Percentiles rank a stretch among this genome's conserved stretches.
Conservation (phyloP, 75 land plant species). For the Cunninghamia lanceolata region DNA sequence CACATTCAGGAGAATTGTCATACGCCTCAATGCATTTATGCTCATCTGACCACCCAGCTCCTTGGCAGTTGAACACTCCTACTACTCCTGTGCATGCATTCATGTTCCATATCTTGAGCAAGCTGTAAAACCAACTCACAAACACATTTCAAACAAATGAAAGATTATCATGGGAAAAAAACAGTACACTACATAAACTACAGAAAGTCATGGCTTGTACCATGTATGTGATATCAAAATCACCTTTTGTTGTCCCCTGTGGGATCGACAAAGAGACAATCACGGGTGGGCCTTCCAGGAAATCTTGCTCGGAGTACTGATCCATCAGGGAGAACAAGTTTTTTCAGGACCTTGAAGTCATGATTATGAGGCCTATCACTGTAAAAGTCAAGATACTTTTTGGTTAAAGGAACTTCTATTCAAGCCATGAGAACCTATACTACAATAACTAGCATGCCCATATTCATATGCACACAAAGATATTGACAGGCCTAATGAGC, state of each 20-base stretch:
- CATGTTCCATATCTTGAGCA: constrained; percentile 93
- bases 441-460: neutral
- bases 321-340: constrained; percentile 78
- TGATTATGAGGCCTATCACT: constrained; percentile 85
- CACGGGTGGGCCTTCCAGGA: constrained; percentile 80
- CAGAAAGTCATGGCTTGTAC: constrained; percentile 3
- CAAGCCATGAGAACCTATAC: neutral
- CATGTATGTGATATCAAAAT: constrained; percentile 8
- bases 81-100: constrained; percentile 64
- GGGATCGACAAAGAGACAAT: constrained; percentile 72
- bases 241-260: constrained; percentile 81
- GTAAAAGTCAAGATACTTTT: neutral
- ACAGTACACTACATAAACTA: constrained; percentile 15
- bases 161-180: neutral
- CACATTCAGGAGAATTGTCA: constrained; percentile 12
- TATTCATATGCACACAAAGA: neutral
- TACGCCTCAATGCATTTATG: constrained; percentile 19
- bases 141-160: neutral
- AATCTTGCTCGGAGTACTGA: constrained; percentile 64
- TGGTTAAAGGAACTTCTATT: neutral
- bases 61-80: constrained; percentile 89
- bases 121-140: constrained; percentile 45
- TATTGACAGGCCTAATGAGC: neutral
- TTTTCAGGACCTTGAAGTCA: constrained; percentile 67
- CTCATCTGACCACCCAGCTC: constrained; percentile 60